Conservation (phyloP, 2,329 filamentous ascomycete species). For the Thielaviopsis cerberus region DNA sequence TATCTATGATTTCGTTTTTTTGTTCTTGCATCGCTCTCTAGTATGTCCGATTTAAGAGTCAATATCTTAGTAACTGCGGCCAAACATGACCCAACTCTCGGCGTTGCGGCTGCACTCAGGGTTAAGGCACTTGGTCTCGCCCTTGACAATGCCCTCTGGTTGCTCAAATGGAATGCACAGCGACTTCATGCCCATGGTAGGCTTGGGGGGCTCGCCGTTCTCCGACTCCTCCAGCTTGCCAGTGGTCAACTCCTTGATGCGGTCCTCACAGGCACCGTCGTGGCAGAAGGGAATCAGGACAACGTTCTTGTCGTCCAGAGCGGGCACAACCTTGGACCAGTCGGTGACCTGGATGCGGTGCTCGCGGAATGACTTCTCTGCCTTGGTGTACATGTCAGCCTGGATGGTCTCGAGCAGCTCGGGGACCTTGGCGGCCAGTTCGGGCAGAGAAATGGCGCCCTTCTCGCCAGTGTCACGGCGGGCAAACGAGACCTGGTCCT, state of each 20-base stretch:
- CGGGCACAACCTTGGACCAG: slow-evolving; percentile 82
- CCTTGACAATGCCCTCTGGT: slow-evolving; percentile 58
- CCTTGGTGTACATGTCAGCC: slow-evolving; percentile 57
- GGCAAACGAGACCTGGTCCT: slow-evolving; percentile 65
- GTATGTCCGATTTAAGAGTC: background rate
- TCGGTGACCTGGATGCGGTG: slow-evolving; percentile 68
- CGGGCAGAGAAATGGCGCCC: slow-evolving; percentile 55
- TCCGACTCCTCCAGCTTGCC: slow-evolving; percentile 45
- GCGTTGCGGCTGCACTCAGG: slow-evolving; percentile 63
- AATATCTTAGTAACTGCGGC: slow-evolving; percentile 41
- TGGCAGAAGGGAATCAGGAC: slow-evolving; percentile 83
- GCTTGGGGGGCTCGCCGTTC: slow-evolving; percentile 34
- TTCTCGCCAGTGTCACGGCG: slow-evolving; percentile 80
- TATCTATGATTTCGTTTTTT: background rate
- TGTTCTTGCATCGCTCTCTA: background rate
- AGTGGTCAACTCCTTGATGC: slow-evolving; percentile 82
- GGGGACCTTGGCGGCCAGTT: slow-evolving; percentile 56
- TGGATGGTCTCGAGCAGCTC: slow-evolving; percentile 81
- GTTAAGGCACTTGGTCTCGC: slow-evolving; percentile 80
- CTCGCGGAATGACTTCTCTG: slow-evolving; percentile 56
- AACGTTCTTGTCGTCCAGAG: slow-evolving; percentile 81
- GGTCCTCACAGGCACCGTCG: slow-evolving; percentile 66
- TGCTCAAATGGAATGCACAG: slow-evolving; percentile 64
- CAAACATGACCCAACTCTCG: slow-evolving; percentile 85
- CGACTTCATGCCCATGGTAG: slow-evolving; percentile 49